Base-by-base conservation (phyloP, 768 basidiomycete genomes). In the Leccinum truebloodii region DNA sequence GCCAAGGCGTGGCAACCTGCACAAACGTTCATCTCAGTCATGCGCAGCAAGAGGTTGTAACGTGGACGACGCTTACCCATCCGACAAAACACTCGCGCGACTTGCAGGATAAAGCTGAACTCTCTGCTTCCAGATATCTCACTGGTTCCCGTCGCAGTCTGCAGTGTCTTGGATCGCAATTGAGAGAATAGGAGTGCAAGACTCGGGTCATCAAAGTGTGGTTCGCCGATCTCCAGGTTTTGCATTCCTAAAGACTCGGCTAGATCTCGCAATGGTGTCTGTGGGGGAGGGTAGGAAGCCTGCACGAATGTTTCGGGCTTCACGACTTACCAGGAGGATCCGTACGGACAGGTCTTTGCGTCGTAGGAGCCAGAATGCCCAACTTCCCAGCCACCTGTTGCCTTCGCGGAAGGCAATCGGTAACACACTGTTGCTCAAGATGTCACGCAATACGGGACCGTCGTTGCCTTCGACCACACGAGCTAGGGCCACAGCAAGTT, bases 351-450 rank as follows among this genome's bases (percentile, higher is more conserved):
- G 71, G 76, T 98, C 95, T 55, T 92, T 80, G 49, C 94, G 80
- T 62, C 88, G 87, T n/a, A 98, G 79, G 57, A 92, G 76, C 95
- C 97, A 98, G 74, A 96, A 96, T 2, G 92, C 93, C 97, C 95
- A 99, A 62, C 91, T 94, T 22, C 86, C 92, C 13, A 98, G 76
- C 90, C 93, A 98, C 44, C 96, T 81, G 71, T 98, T 95, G 1
- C 95, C 97, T 49, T 89, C 82, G 54, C 79, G 78, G 73, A 98
- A 94, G 0, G 96, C 95, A 9, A 82, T 81, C 2, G 95, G 95
- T 7, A 98, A 76, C 10, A 98, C 89, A 0, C 82, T 86, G 52
- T 81, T 81, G n/a, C 80, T 84, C 52, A 98, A 77, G 46, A 98
- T 86, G 44, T 80, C 81, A 26, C 79, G 76, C 35, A 98, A 71